These are phyloP conservation scores for Sugiyamaella lignohabitans DNA, from an alignment of 805 yeast species.

Conservation along the genomic window DNA sequence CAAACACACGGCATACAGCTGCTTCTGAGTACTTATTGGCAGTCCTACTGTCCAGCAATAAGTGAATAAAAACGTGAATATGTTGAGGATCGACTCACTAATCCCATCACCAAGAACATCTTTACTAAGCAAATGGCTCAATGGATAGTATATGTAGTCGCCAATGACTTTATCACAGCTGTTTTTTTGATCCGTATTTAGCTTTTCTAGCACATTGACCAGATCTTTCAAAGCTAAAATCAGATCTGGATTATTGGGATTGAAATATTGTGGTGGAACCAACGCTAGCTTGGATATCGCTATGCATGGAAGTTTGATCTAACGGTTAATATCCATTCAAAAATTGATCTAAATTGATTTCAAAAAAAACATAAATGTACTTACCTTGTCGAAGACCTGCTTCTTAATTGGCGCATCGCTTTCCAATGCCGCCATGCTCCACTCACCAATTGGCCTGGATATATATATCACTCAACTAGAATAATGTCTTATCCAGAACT, in stretches of 20 bases:
- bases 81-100: slow-evolving; percentile 40
- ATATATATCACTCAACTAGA: too few species aligned
- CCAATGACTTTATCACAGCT: slow-evolving; percentile 34
- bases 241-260: neutral
- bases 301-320: slow-evolving; percentile 11
- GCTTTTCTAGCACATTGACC: neutral
- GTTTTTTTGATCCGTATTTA: too few species aligned
- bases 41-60: slow-evolving; percentile 39
- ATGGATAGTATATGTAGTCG: slow-evolving; percentile 57
- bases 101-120: slow-evolving; percentile 41
- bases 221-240: neutral
- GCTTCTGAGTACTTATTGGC: slow-evolving; percentile 20
- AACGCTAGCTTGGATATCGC: slow-evolving; percentile 10
- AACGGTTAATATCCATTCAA: neutral
- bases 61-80: slow-evolving; percentile 39
- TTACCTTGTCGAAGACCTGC: slow-evolving; percentile 7
- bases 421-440: neutral
- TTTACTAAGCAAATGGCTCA: slow-evolving; percentile 47
- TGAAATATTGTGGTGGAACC: slow-evolving; percentile 3
- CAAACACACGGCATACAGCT: slow-evolving; percentile 23
- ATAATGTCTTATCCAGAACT: neutral
- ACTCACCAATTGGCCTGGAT: neutral
- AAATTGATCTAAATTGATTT: neutral
- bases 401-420: neutral
- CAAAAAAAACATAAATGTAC: too few species aligned